A percentile compares a stretch with the other conserved stretches of the same genome.
These are phyloP conservation scores for Citrus medica DNA, from an alignment of 345 rosid species.

Conservation along the genomic window DNA sequence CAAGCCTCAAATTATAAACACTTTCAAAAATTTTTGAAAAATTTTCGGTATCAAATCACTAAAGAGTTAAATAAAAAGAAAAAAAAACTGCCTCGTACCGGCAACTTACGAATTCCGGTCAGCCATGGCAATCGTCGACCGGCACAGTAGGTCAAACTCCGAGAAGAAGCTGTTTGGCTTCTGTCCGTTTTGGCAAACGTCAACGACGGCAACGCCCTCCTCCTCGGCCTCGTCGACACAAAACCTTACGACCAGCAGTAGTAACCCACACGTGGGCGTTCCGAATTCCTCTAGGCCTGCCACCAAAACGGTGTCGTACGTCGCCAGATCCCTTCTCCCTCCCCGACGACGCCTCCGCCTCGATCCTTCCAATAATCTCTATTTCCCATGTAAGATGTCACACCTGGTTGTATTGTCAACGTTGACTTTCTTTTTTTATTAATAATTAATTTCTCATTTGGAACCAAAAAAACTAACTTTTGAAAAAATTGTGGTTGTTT, in stretches of 20 bases:
- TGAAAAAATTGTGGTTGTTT: background rate
- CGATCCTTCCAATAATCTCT: conserved; percentile 76
- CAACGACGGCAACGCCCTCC: conserved; percentile 20
- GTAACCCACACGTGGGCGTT: conserved; percentile 28
- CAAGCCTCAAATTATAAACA: no score
- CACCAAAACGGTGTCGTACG: conserved; percentile 56
- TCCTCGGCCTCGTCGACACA: conserved; percentile 66
- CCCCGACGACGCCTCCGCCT: conserved; percentile 86
- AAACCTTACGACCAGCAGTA: conserved; percentile 36
- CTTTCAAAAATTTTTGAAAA: no score
- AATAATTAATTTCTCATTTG: background rate
- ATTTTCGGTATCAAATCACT: background rate
- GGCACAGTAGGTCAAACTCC: conserved; percentile 30
- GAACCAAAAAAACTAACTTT: background rate
- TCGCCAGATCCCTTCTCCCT: conserved; percentile 87
- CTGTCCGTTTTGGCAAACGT: conserved; percentile 77
- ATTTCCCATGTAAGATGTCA: conserved; percentile 66
- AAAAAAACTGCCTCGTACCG: background rate
- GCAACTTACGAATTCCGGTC: background rate
- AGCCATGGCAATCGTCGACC: conserved; percentile 58
- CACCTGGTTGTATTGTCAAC: background rate
- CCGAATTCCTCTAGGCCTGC: conserved; percentile 36
- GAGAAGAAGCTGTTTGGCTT: conserved; percentile 56
- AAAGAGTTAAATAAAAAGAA: no score
- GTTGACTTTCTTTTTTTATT: conserved; percentile 26